Percentiles rank a stretch among this genome's conserved stretches.
phyloP scores from a whole-genome alignment of 1,139 yeast genomes.

The Nematodospora anomalae region DNA sequence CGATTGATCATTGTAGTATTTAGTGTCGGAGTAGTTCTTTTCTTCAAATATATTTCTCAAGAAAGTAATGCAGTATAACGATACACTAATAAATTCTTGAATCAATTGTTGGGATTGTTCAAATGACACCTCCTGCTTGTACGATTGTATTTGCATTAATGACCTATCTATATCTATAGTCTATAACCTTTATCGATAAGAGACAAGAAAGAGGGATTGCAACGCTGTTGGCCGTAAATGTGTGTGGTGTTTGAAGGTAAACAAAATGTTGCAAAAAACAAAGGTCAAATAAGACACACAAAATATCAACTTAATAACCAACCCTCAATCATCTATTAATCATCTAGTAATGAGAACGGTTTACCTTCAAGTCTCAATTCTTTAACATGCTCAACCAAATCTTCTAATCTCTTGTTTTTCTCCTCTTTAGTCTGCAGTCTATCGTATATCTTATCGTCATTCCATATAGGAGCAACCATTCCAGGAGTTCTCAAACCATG shows the following conservation, averaged over 20 bases:
- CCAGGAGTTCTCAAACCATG: constrained; percentile 21
- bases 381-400: constrained; percentile 21
- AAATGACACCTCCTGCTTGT: constrained; percentile 17
- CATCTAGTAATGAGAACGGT: constrained; percentile 10
- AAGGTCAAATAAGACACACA: no score
- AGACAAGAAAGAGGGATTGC: constrained; percentile 1
- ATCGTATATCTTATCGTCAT: constrained; percentile 18
- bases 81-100: constrained; percentile 45
- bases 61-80: constrained; percentile 53
- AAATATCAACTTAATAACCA: no score
- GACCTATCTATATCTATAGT: background rate
- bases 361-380: constrained; percentile 21
- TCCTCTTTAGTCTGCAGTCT: constrained; percentile 19
- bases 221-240: background rate
- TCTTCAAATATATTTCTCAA: constrained; percentile 53
- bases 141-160: constrained; percentile 18
- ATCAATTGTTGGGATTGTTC: constrained; percentile 41
- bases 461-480: constrained; percentile 29
- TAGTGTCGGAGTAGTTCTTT: constrained; percentile 43
- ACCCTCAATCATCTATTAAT: no score
- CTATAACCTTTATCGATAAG: no score
- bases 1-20: constrained; percentile 32
- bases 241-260: constrained; percentile 5
- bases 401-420: constrained; percentile 23
- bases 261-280: constrained; percentile 2